Conservation (phyloP, 139 green algal species). For the Picochlorum sp. region DNA sequence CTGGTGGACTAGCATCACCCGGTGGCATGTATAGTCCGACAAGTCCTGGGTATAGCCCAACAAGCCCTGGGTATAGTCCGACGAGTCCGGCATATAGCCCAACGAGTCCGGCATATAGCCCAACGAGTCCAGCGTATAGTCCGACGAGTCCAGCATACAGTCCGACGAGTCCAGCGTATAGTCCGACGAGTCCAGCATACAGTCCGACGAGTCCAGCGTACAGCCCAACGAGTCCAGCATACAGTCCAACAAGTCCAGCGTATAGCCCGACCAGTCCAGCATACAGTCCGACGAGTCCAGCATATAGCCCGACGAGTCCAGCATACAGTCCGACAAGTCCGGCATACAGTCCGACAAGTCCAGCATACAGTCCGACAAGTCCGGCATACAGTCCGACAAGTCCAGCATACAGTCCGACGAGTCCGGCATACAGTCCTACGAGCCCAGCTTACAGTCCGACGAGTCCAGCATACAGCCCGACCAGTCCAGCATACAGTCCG, state of each 20-base stretch:
- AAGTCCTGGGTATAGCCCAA: constrained; percentile 33
- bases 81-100: constrained; percentile 64
- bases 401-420: constrained; percentile 20
- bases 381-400: constrained; percentile 64
- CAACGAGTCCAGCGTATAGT: constrained; percentile 34
- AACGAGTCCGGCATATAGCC: constrained; percentile 39
- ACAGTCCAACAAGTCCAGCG: constrained; percentile 56
- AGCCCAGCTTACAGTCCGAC: constrained; percentile 14
- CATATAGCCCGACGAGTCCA: constrained; percentile 24
- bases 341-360: constrained; percentile 55
- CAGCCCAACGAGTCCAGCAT: constrained; percentile 27
- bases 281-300: constrained; percentile 59
- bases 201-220: constrained; percentile 49
- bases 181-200: constrained; percentile 61
- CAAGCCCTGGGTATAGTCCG: constrained; percentile 33
- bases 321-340: constrained; percentile 58
- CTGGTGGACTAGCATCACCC: constrained; percentile 34
- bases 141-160: constrained; percentile 64
- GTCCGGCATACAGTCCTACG: constrained; percentile 62
- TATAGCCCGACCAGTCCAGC: constrained; percentile 58
- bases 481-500: constrained; percentile 1
- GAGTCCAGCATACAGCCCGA: constrained; percentile 14
- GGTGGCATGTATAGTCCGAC: constrained; percentile 31
- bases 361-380: constrained; percentile 55
- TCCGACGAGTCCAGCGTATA: constrained; percentile 46